Evolutionary conservation across 1,139 yeast species (phyloP), one percentile per base, ranked within the genome.

Genomic region (Pichia sp.): DNA sequence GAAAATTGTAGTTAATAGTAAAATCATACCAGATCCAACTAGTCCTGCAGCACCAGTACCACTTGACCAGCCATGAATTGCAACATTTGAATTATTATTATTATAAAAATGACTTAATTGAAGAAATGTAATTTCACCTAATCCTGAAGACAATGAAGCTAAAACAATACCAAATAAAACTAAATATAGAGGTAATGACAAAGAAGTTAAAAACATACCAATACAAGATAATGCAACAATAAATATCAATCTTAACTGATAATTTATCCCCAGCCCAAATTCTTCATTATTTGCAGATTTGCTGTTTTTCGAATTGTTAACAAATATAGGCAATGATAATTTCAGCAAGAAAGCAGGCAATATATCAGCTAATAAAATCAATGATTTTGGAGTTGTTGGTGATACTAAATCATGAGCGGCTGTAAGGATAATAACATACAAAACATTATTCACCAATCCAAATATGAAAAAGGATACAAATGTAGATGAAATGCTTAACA

Each of bases 11-110:
- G 87, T 80, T 47, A 78, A 45, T 1, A 73, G 51, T 62, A 80
- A 51, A 50, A 70, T 80, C 7, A 68, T 55, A 36, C 76, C 76
- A 23, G 94, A 80, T 0, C 97, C 98, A 18, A 77, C 72, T 3
- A 89, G 61, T 0, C 97, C 97, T 0, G 98, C 97, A 11, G 87
- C 94, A 1, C 97, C 97, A 0, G 97, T 91, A 0, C 98, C 98
- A 13, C 88, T 75, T 28, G 95, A 83, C 75, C 93, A 91, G 0
- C 95, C 96, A 37, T 84, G 79, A 35, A 91, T 68, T 3, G 95
- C 71, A 16, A 21, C 11, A 20, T 37, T 37, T 2, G 38, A 18
- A 15, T 20, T 22, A n/a, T 63, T 58, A 16, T 69, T 69, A 14
- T 46, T 46, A 54, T 74, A 80, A 52, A 66, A 76, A 58, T 87